Percentiles rank a stretch among this genome's conserved stretches.
Evolutionary conservation across 768 basidiomycete genomes (phyloP).

Genomic region (Russula ochroleuca): DNA sequence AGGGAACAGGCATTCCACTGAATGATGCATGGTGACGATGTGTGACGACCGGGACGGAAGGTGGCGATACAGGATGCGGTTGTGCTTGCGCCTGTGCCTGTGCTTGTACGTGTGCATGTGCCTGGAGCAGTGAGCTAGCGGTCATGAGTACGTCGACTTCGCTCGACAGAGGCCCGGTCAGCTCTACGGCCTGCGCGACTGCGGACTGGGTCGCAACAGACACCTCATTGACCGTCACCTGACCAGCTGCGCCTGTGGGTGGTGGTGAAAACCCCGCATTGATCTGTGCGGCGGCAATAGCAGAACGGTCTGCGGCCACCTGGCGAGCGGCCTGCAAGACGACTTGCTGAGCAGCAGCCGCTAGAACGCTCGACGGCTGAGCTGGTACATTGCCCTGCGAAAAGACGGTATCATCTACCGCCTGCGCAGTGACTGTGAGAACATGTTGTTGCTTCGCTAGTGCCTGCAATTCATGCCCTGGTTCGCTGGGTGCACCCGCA

Average conservation of each 20-base stretch:
- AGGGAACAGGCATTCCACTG: constrained; percentile 20
- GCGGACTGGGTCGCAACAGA: constrained; percentile 67
- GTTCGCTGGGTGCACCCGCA: constrained; percentile 42
- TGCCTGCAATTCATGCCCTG: constrained; percentile 52
- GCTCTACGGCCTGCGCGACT: constrained; percentile 78
- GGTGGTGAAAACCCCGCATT: constrained; percentile 39
- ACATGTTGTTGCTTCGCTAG: constrained; percentile 81
- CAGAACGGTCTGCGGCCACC: constrained; percentile 50
- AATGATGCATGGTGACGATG: constrained; percentile 37
- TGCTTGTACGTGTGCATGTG: constrained; percentile 36
- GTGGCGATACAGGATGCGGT: constrained; percentile 26
- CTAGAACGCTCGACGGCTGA: constrained; percentile 52
- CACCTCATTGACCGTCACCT: constrained; percentile 54
- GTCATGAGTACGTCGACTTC: constrained; percentile 80
- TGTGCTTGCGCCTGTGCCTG: constrained; percentile 14
- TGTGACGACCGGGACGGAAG: constrained; percentile 32
- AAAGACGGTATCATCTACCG: constrained; percentile 65
- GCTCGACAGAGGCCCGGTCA: constrained; percentile 64
- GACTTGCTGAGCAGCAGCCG: constrained; percentile 74
- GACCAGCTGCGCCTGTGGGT: constrained; percentile 33
- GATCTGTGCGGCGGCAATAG: constrained; percentile 40
- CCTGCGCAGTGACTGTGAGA: constrained; percentile 64
- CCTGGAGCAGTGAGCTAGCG: constrained; percentile 51
- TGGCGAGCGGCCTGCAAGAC: constrained; percentile 72
- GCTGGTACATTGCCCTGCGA: constrained; percentile 41